phyloP scores from a whole-genome alignment of 169 alveolate species.

The Eimeria zaria region DNA sequence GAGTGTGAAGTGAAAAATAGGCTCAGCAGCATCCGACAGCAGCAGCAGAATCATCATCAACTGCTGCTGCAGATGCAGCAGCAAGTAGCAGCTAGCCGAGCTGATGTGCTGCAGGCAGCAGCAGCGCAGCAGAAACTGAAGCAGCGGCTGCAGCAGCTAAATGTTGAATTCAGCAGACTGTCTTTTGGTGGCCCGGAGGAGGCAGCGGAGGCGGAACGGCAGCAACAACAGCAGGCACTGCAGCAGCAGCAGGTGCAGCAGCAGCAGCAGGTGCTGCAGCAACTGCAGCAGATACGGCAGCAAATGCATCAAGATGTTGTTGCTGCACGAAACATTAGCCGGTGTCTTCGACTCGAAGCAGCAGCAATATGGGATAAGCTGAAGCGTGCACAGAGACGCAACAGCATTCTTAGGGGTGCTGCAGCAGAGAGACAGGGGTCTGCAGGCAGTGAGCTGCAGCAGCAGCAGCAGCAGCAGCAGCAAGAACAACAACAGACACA shows the following conservation, averaged over 20 bases:
- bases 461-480: slow-evolving; percentile 42
- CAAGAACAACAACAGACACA: no score
- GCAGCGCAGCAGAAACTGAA: slow-evolving; percentile 42
- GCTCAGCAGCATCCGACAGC: background rate
- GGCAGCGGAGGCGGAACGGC: background rate
- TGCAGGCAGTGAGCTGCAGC: slow-evolving; percentile 19
- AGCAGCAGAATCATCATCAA: slow-evolving; percentile 17
- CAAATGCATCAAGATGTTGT: slow-evolving; percentile 55
- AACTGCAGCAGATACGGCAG: slow-evolving; percentile 7
- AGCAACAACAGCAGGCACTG: no score
- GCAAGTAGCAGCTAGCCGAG: slow-evolving; percentile 34
- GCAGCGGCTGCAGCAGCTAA: slow-evolving; percentile 50
- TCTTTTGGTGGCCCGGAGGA: slow-evolving; percentile 1
- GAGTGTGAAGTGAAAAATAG: background rate
- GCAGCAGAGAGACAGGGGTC: background rate
- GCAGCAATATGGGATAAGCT: background rate
- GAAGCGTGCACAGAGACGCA: background rate
- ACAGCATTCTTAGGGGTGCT: background rate
- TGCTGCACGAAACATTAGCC: slow-evolving; percentile 8
- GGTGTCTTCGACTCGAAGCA: background rate
- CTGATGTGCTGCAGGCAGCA: slow-evolving; percentile 29
- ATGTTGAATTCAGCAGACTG: slow-evolving; percentile 10
- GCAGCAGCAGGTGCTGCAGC: slow-evolving; percentile 29
- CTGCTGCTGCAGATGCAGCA: slow-evolving; percentile 49
- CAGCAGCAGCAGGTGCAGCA: slow-evolving; percentile 22